Conservation (phyloP, 805 yeast genomes). For the Pichia nakasei region DNA sequence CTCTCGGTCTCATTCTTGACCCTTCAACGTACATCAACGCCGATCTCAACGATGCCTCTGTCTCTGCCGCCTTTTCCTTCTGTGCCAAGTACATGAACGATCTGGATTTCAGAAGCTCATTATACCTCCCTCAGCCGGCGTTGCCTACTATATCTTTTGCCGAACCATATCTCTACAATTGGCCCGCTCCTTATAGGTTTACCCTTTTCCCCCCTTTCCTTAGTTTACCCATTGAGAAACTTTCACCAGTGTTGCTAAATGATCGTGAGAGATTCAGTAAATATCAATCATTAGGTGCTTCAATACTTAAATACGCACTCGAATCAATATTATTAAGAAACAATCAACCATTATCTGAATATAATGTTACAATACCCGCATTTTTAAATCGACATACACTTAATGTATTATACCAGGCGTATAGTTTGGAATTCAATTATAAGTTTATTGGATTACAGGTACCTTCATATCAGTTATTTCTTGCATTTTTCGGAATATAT, state of each 20-base stretch:
- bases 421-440: constrained; percentile 5
- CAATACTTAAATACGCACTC: constrained; percentile 2
- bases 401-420: constrained; percentile 1
- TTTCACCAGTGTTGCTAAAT: background rate
- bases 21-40: background rate
- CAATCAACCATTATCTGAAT: background rate
- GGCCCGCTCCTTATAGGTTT: background rate
- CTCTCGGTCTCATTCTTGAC: background rate
- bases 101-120: constrained; percentile 1
- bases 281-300: constrained; percentile 1
- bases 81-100: constrained; percentile 7
- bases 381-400: constrained; percentile 1
- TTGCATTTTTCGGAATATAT: constrained; percentile 5
- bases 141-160: background rate
- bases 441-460: background rate
- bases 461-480: background rate
- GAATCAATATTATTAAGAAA: background rate
- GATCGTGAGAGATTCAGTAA: background rate
- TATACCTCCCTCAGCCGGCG: background rate
- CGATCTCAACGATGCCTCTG: constrained; percentile 5
- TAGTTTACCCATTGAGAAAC: background rate
- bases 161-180: constrained; percentile 1
- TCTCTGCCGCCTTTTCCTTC: constrained; percentile 1
- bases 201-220: constrained; percentile 4
- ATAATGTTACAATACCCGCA: background rate